phyloP scores from a whole-genome alignment of 1,284 basidiomycete genomes.

The Sporisorium exsertum region DNA sequence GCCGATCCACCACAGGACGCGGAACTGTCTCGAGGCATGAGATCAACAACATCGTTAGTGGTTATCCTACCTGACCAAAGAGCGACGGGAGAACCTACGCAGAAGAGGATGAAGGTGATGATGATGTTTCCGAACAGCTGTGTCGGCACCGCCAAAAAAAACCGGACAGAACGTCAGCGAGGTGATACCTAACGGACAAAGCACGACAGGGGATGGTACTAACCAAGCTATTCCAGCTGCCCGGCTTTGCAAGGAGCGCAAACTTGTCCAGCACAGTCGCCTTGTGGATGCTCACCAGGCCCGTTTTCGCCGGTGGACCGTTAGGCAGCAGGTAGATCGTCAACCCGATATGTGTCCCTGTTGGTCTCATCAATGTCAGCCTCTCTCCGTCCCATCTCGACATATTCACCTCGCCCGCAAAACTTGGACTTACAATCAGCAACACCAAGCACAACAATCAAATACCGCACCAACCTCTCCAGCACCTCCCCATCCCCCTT shows the following conservation, averaged over 20 bases:
- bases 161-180: conserved; percentile 12
- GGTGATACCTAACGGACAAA: background rate
- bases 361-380: background rate
- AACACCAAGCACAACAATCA: conserved; percentile 54
- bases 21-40: conserved; percentile 24
- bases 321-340: conserved; percentile 58
- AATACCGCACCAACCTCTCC: conserved; percentile 42
- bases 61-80: too few relatives aligned
- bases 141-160: background rate
- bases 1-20: conserved; percentile 48
- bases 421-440: conserved; percentile 56
- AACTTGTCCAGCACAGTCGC: conserved; percentile 24
- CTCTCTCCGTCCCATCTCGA: background rate
- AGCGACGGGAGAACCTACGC: conserved; percentile 38
- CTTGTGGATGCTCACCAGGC: conserved; percentile 8
- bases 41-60: too few relatives aligned
- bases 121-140: conserved; percentile 63
- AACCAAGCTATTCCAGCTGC: conserved; percentile 54
- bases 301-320: conserved; percentile 21
- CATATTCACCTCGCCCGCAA: too few relatives aligned
- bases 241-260: conserved; percentile 21
- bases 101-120: conserved; percentile 61
- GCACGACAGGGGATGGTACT: background rate
- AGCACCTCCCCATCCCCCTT: conserved; percentile 24
- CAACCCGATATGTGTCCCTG: conserved; percentile 57